Evolutionary conservation across 148 eudicot genomes (phyloP).

Genomic region (Beta vulgaris): DNA sequence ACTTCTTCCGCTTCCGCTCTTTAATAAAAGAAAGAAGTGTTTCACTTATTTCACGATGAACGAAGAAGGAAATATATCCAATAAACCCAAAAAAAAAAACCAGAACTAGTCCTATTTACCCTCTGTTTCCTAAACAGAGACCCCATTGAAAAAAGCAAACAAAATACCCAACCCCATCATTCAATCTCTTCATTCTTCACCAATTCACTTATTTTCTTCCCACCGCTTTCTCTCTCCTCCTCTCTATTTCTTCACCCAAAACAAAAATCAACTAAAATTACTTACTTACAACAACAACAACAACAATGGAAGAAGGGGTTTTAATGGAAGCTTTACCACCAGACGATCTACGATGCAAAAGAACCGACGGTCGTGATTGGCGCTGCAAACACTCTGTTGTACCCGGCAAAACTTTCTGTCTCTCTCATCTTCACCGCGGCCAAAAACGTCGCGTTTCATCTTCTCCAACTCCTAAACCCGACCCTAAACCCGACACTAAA

Average conservation of each 20-base stretch:
- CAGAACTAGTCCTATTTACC: too few relatives aligned
- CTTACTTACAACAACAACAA: too few relatives aligned
- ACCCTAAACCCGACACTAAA: background rate
- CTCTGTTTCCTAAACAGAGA: background rate
- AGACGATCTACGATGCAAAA: slow-evolving; percentile 34
- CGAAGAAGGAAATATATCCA: too few relatives aligned
- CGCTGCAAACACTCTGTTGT: slow-evolving; percentile 26
- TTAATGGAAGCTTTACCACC: slow-evolving; percentile 20
- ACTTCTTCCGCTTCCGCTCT: too few relatives aligned
- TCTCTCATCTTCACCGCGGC: slow-evolving; percentile 24
- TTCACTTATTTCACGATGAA: too few relatives aligned
- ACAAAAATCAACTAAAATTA: too few relatives aligned
- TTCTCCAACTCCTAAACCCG: background rate
- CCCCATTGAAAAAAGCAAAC: background rate
- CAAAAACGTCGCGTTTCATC: background rate
- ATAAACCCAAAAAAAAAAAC: too few relatives aligned
- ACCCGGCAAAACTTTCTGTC: slow-evolving; percentile 26
- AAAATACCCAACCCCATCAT: background rate
- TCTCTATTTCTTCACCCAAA: too few relatives aligned
- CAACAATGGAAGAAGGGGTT: slow-evolving; percentile 7
- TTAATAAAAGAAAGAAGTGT: too few relatives aligned
- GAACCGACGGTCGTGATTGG: slow-evolving; percentile 37
- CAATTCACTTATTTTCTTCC: background rate
- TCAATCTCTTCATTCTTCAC: background rate
- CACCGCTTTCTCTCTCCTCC: slow-evolving; percentile 1